A percentile compares a stretch with the other conserved stretches of the same genome.
phyloP scores from a whole-genome alignment of 306 rosid species.

The Abrus precatorius region DNA sequence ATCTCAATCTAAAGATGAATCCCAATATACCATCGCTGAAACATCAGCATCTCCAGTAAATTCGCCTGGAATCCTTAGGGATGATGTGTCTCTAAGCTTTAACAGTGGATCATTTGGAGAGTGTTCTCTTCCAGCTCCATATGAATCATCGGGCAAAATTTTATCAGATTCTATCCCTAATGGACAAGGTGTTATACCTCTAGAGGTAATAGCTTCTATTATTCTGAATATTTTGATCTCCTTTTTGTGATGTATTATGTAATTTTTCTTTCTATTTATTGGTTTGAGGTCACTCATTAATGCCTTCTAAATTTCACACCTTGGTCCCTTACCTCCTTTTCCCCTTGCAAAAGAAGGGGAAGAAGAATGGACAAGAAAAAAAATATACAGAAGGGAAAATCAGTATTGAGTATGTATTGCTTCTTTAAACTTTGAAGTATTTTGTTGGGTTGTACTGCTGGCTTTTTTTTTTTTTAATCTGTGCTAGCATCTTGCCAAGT shows the following conservation, averaged over 20 bases:
- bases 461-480: constrained; percentile 10
- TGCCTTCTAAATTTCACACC: not conserved
- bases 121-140: constrained; percentile 59
- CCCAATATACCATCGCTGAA: constrained; percentile 53
- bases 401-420: not conserved
- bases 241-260: constrained; percentile 26
- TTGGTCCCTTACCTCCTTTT: not conserved
- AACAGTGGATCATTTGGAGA: constrained; percentile 59
- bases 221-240: constrained; percentile 15
- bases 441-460: constrained; percentile 25
- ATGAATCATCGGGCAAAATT: constrained; percentile 59
- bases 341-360: constrained; percentile 27
- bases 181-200: constrained; percentile 60
- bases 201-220: constrained; percentile 67
- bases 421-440: constrained; percentile 1
- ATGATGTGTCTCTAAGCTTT: constrained; percentile 64
- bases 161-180: constrained; percentile 53
- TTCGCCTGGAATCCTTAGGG: constrained; percentile 58
- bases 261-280: constrained; percentile 22
- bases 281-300: constrained; percentile 34
- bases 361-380: not conserved
- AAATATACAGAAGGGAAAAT: not conserved
- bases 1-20: constrained; percentile 57
- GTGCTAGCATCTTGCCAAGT: not conserved
- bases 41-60: constrained; percentile 52